Evolutionary conservation across 129 eudicot genomes (phyloP).

Genomic region (Kitagawia praeruptora): DNA sequence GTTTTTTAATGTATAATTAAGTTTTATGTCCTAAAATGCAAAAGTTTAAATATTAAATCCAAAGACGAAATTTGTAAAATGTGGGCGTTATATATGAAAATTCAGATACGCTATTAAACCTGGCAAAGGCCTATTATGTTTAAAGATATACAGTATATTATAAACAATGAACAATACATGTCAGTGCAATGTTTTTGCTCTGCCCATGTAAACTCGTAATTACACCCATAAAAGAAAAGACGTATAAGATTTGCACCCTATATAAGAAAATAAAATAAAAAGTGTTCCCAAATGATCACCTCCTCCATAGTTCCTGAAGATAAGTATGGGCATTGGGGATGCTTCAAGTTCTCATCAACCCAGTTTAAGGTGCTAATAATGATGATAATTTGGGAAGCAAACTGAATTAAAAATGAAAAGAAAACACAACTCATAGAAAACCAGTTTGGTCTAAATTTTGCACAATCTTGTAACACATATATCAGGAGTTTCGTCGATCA

Average conservation of each 20-base stretch:
- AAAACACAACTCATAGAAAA: not conserved
- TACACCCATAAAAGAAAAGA: not conserved
- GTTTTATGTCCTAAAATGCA: not conserved
- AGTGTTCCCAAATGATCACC: not conserved
- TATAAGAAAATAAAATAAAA: too few relatives aligned
- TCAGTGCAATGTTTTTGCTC: not conserved
- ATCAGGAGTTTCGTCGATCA: conserved; percentile 35
- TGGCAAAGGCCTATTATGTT: not conserved
- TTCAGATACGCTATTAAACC: not conserved
- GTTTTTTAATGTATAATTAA: not conserved
- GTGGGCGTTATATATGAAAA: not conserved
- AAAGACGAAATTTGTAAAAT: not conserved
- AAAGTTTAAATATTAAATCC: not conserved
- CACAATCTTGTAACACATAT: not conserved
- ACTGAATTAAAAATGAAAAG: not conserved
- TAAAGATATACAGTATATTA: too few relatives aligned
- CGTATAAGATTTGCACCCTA: not conserved
- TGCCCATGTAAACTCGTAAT: not conserved
- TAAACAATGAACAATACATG: not conserved
- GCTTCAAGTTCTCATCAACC: not conserved
- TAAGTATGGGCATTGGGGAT: not conserved
- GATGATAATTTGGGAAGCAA: not conserved
- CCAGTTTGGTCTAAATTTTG: not conserved
- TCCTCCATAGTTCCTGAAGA: not conserved
- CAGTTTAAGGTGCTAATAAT: not conserved